Conservation (phyloP, 2,329 filamentous ascomycete genomes). For the Leptographium wingfieldii region DNA sequence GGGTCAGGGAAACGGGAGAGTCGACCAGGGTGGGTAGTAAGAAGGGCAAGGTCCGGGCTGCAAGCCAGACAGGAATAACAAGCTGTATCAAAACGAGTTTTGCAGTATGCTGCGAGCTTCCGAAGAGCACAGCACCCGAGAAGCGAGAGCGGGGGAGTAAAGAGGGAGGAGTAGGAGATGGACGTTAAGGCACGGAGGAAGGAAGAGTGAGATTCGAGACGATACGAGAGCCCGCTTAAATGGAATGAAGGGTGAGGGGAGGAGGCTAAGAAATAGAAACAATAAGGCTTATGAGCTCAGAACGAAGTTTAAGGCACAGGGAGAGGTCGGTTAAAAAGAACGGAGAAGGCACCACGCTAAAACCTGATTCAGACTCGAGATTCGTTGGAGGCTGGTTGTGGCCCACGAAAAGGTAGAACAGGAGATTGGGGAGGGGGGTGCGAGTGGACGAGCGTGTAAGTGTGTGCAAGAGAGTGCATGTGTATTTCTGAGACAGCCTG, state of each 20-base stretch:
- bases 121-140: not conserved
- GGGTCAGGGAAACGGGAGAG: not conserved
- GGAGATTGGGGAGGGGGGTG: not conserved
- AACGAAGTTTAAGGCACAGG: not conserved
- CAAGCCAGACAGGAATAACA: not conserved
- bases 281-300: not conserved
- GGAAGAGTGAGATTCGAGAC: not conserved
- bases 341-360: not conserved
- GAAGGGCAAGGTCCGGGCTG: not conserved
- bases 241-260: not conserved
- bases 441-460: not conserved
- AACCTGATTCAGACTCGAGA: not conserved
- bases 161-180: not conserved
- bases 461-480: not conserved
- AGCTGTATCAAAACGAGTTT: not conserved
- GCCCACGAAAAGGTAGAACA: not conserved
- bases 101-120: not conserved
- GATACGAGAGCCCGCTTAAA: not conserved
- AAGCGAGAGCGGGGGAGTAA: not conserved
- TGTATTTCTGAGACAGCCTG: not conserved
- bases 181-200: not conserved
- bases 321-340: not conserved
- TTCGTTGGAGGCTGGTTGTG: not conserved
- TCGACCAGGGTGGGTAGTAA: not conserved
- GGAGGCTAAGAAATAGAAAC: not conserved